phyloP scores from a whole-genome alignment of 768 basidiomycete species.

The Pluteus cervinus region DNA sequence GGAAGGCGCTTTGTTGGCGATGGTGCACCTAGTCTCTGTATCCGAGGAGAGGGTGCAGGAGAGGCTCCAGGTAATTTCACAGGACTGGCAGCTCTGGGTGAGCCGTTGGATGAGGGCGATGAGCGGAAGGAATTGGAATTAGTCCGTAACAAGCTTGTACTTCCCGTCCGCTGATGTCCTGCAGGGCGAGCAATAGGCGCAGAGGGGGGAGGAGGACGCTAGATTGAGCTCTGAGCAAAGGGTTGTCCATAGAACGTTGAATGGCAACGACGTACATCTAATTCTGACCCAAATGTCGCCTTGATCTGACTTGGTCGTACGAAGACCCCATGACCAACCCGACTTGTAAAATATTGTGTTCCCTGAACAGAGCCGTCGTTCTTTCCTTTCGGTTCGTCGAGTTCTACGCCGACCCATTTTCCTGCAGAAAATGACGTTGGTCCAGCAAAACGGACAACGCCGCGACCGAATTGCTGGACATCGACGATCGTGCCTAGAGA shows the following conservation, averaged over 20 bases:
- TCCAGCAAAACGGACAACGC: slow-evolving; percentile 83
- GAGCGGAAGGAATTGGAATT: slow-evolving; percentile 35
- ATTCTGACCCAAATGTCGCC: slow-evolving; percentile 43
- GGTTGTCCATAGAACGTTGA: background rate
- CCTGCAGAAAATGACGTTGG: slow-evolving; percentile 79
- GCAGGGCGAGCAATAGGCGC: slow-evolving; percentile 21
- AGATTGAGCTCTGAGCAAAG: slow-evolving; percentile 3
- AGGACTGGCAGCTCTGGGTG: slow-evolving; percentile 65
- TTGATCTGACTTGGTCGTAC: slow-evolving; percentile 83
- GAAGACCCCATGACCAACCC: slow-evolving; percentile 77
- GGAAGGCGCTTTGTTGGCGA: slow-evolving; percentile 58
- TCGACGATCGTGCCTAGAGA: slow-evolving; percentile 70
- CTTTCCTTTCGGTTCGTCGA: slow-evolving; percentile 82
- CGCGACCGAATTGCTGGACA: slow-evolving; percentile 74
- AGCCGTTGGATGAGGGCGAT: slow-evolving; percentile 41
- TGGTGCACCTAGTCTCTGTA: slow-evolving; percentile 19
- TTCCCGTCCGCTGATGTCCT: slow-evolving; percentile 61
- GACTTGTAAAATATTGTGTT: slow-evolving; percentile 76
- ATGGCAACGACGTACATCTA: slow-evolving; percentile 18
- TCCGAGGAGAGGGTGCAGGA: slow-evolving; percentile 18
- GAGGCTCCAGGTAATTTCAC: slow-evolving; percentile 33
- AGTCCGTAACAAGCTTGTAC: slow-evolving; percentile 31
- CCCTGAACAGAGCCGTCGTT: slow-evolving; percentile 90
- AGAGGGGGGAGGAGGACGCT: slow-evolving; percentile 25
- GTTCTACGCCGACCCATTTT: slow-evolving; percentile 93